Percentiles rank a stretch among this genome's conserved stretches.
These are phyloP conservation scores for Senna siamea DNA, from an alignment of 306 rosid genomes.

Conservation along the genomic window DNA sequence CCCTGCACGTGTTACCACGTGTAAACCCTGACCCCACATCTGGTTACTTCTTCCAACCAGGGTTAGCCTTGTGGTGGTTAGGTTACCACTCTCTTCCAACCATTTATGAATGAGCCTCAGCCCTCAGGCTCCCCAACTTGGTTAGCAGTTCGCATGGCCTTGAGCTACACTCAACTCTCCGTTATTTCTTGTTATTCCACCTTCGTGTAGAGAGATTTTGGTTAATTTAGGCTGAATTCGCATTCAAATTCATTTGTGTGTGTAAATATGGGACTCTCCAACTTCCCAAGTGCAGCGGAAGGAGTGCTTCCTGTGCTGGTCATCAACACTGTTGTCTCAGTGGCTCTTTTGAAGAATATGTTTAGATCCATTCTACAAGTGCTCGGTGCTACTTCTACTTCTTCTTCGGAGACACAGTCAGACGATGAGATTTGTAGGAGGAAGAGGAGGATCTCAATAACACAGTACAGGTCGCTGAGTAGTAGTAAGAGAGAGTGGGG, in stretches of 20 bases:
- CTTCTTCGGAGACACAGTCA: background rate
- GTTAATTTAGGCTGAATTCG: too few relatives aligned
- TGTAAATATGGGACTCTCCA: slow-evolving; percentile 89
- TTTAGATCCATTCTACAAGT: slow-evolving; percentile 62
- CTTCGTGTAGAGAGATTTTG: too few relatives aligned
- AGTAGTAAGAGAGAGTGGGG: background rate
- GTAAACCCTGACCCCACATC: slow-evolving; percentile 30
- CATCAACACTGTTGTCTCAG: slow-evolving; percentile 65
- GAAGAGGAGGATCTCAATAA: slow-evolving; percentile 58
- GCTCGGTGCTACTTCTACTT: slow-evolving; percentile 24
- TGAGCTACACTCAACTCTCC: too few relatives aligned
- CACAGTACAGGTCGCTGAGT: slow-evolving; percentile 44
- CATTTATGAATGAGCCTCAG: too few relatives aligned
- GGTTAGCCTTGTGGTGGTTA: too few relatives aligned
- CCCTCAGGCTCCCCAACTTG: too few relatives aligned
- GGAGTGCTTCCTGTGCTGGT: slow-evolving; percentile 68
- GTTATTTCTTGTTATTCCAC: too few relatives aligned
- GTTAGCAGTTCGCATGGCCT: too few relatives aligned
- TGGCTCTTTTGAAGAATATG: slow-evolving; percentile 64
- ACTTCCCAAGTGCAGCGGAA: slow-evolving; percentile 56
- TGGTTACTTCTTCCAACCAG: too few relatives aligned
- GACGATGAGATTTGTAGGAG: slow-evolving; percentile 19
- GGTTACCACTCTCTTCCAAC: too few relatives aligned
- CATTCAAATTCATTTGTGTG: too few relatives aligned
- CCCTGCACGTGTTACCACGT: slow-evolving; percentile 60